Percentiles rank a stretch among this genome's conserved stretches.
Conservation (phyloP, 495 filamentous ascomycete genomes). For the Aspergillus kassunensis region DNA sequence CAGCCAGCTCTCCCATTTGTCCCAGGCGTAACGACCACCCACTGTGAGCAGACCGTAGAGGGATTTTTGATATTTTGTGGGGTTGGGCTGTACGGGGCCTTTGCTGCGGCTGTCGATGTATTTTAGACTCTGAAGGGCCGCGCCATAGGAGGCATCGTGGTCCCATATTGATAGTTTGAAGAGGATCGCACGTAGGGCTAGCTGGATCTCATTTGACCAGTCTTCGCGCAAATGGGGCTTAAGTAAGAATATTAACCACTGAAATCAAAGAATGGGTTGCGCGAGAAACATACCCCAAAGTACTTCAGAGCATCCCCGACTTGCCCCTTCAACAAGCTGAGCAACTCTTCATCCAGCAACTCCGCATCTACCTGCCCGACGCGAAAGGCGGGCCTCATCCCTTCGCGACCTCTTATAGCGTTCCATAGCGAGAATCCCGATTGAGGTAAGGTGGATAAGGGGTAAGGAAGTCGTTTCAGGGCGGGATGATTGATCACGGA, state of each 20-base stretch:
- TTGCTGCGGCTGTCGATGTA: slow-evolving; percentile 79
- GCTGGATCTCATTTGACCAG: slow-evolving; percentile 79
- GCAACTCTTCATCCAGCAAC: slow-evolving; percentile 88
- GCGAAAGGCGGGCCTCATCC: slow-evolving; percentile 79
- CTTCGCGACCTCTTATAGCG: slow-evolving; percentile 66
- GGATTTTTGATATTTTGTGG: slow-evolving; percentile 74
- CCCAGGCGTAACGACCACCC: slow-evolving; percentile 82
- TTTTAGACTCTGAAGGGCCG: slow-evolving; percentile 82
- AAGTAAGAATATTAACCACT: not conserved
- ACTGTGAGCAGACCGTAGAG: slow-evolving; percentile 83
- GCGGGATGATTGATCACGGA: slow-evolving; percentile 51
- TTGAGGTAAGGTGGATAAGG: slow-evolving; percentile 54
- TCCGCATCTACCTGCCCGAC: slow-evolving; percentile 98
- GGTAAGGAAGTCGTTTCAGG: slow-evolving; percentile 60
- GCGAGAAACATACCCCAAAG: slow-evolving; percentile 52
- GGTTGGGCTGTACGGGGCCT: slow-evolving; percentile 55
- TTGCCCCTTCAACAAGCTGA: slow-evolving; percentile 79
- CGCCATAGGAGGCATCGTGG: slow-evolving; percentile 90
- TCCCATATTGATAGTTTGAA: slow-evolving; percentile 98
- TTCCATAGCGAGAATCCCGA: slow-evolving; percentile 64
- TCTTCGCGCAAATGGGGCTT: slow-evolving; percentile 67
- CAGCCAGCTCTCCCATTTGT: slow-evolving; percentile 84
- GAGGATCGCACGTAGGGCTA: slow-evolving; percentile 70
- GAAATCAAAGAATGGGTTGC: not conserved
- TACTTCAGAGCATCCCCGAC: slow-evolving; percentile 88